phyloP scores from a whole-genome alignment of 1,284 basidiomycete species.

The Ustilago bromivora region DNA sequence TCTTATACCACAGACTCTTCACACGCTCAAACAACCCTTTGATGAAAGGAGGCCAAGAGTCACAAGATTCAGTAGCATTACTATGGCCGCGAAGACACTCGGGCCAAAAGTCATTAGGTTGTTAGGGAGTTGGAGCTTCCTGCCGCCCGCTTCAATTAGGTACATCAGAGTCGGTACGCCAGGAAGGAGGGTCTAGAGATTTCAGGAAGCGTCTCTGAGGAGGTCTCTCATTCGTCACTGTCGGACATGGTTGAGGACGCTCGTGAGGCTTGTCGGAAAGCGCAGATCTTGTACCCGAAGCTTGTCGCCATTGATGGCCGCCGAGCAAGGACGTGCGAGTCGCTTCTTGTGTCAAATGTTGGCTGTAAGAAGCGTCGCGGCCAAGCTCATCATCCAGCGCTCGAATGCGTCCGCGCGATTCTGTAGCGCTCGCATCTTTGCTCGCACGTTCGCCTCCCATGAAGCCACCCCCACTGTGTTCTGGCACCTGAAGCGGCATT shows the following conservation, averaged over 20 bases:
- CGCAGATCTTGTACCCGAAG: not conserved
- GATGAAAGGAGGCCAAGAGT: no score
- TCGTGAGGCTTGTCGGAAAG: not conserved
- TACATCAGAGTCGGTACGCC: conserved; percentile 10
- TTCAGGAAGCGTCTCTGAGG: conserved; percentile 34
- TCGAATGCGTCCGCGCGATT: not conserved
- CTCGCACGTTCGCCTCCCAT: not conserved
- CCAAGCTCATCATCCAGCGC: not conserved
- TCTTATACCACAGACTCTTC: not conserved
- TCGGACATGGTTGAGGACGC: not conserved
- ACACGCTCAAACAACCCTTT: not conserved
- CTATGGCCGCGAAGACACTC: no score
- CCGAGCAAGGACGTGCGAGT: not conserved
- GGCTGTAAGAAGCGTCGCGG: not conserved
- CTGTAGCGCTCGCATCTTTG: not conserved
- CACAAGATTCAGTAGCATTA: no score
- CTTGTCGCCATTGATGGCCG: not conserved
- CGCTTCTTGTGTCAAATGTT: not conserved
- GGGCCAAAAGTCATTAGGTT: not conserved
- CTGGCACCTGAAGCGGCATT: conserved; percentile 8
- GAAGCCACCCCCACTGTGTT: not conserved
- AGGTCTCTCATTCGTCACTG: conserved; percentile 11
- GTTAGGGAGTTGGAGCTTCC: not conserved
- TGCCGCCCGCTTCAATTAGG: not conserved
- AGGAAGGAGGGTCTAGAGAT: conserved; percentile 14